Evolutionary conservation across 306 rosid species (phyloP), one percentile per base, ranked within the genome.

Genomic region (Notholithocarpus densiflorus): DNA sequence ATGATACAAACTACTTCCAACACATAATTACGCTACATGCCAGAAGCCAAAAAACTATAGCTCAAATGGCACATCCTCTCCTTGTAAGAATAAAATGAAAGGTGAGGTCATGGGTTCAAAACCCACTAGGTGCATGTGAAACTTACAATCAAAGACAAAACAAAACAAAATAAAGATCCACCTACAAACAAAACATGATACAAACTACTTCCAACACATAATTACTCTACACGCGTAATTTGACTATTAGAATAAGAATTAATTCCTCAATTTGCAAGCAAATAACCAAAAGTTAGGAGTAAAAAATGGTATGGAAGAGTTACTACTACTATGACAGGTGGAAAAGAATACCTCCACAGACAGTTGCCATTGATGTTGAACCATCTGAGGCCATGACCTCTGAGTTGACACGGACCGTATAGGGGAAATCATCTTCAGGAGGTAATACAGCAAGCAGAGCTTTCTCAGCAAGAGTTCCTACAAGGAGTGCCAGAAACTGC

Each of bases 361-460:
- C 99, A 61, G 97, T 90, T 48, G 97, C 99, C 99, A 95, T 95
- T 81, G 99, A 95, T 34, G 99, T 95, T 65, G 99, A 95, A 64
- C 99, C 99, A 65, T 95, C 99, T 23, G 99, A 95, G 65, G 95
- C 97, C 99, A 91, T 93, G 76, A 95, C 99, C 87, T 95, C 98
- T 55, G 99, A 93, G 82, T 88, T 90, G 84, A 95, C 72, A 72
- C 97, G 98, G 68, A 95, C 89, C 51, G 97, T 83, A 81, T 92
- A 95, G 27, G 97, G 98, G 85, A 93, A 95, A 57, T 85, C 90
- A 48, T 85, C 88, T 86, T 95, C 97, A 74, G 97, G 94, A 73
- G 99, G 99, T 80, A 95, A 84, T 21, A 95, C 98, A 59, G 98
- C 96, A 71, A 95, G 96, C 65, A 95, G 89, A 77, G 99, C 97